A percentile compares a stretch with the other conserved stretches of the same genome.
phyloP scores from a whole-genome alignment of 306 rosid genomes.

The Cajanus cajan region DNA sequence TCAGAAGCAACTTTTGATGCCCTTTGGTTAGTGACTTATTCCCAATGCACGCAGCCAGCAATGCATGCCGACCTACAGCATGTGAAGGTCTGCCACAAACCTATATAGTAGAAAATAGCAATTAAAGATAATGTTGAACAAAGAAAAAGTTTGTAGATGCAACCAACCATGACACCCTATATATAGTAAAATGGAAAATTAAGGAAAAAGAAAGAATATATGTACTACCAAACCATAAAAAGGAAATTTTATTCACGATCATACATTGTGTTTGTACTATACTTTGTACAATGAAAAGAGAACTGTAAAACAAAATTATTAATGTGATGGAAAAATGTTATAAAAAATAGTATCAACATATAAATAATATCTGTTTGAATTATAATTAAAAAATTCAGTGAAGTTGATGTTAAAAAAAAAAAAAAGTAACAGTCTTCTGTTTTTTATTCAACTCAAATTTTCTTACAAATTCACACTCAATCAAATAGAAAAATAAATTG shows the following conservation, averaged over 20 bases:
- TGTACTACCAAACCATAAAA: background rate
- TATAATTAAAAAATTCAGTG: too few relatives aligned
- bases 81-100: slow-evolving; percentile 21
- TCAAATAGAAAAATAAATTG: too few relatives aligned
- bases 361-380: too few relatives aligned
- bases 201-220: background rate
- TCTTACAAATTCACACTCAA: too few relatives aligned
- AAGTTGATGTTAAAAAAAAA: too few relatives aligned
- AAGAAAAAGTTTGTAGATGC: background rate
- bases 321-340: background rate
- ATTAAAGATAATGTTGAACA: slow-evolving; percentile 21
- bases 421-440: too few relatives aligned
- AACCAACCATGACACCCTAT: background rate
- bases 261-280: background rate
- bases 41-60: slow-evolving; percentile 32
- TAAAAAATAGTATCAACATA: background rate
- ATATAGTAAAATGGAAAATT: background rate
- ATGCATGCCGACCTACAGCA: slow-evolving; percentile 39
- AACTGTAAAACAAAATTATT: background rate
- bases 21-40: background rate
- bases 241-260: background rate
- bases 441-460: too few relatives aligned
- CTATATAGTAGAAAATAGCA: background rate
- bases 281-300: background rate
- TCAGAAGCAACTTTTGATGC: background rate